phyloP scores from a whole-genome alignment of 2,329 filamentous ascomycete genomes.

The Calonectria pseudoturangicola region DNA sequence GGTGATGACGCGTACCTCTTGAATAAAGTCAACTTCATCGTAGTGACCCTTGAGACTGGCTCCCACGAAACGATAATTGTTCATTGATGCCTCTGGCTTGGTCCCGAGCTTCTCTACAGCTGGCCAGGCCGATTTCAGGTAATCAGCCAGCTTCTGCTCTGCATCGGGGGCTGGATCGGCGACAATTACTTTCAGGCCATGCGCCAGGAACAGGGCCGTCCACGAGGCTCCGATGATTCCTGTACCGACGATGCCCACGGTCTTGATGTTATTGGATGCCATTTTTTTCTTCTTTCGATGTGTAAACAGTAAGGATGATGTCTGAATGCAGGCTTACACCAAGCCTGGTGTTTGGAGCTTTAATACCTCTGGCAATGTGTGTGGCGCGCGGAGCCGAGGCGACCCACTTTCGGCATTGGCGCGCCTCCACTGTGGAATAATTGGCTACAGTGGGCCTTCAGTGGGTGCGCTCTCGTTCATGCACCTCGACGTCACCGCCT shows the following conservation, averaged over 20 bases:
- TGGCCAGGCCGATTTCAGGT: conserved; percentile 4
- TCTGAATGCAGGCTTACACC: background rate
- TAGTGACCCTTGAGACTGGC: conserved; percentile 13
- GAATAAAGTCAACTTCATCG: conserved; percentile 13
- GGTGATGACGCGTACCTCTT: background rate
- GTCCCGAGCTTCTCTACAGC: background rate
- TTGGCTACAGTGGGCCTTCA: conserved; percentile 17
- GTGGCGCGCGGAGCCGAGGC: background rate
- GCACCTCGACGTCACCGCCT: conserved; percentile 21
- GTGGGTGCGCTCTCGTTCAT: conserved; percentile 24
- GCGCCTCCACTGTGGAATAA: background rate
- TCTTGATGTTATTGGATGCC: conserved; percentile 1
- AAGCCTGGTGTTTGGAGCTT: background rate
- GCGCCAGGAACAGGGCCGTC: conserved; percentile 1
- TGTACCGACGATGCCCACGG: conserved; percentile 16
- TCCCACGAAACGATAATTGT: conserved; percentile 20
- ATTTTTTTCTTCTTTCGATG: background rate
- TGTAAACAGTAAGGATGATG: background rate
- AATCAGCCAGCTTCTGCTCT: conserved; percentile 6
- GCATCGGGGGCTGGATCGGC: conserved; percentile 2
- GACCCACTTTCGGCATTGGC: conserved; percentile 13
- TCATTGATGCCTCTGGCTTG: background rate
- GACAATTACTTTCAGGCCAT: conserved; percentile 20
- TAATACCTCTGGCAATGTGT: conserved; percentile 1
- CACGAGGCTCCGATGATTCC: conserved; percentile 19